Conservation (phyloP, 805 yeast species). For the Hermanozyma aechmeae region DNA sequence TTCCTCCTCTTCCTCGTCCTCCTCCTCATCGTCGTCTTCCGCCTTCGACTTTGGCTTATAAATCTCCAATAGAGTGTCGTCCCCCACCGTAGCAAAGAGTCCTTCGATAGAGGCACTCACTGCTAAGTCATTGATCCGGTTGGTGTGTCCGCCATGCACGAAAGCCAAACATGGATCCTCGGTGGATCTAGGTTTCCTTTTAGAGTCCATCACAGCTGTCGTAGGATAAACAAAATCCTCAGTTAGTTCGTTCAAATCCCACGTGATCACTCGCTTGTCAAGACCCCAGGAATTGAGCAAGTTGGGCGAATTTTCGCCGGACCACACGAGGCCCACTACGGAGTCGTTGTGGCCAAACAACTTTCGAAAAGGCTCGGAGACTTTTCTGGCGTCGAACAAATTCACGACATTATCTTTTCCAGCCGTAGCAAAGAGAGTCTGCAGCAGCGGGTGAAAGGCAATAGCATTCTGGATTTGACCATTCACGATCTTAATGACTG, state of each 20-base stretch:
- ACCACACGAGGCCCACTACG: slow-evolving; percentile 35
- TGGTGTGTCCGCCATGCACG: slow-evolving; percentile 84
- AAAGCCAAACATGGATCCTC: slow-evolving; percentile 72
- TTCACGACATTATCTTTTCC: slow-evolving; percentile 68
- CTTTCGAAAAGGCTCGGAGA: slow-evolving; percentile 48
- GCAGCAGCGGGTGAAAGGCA: slow-evolving; percentile 50
- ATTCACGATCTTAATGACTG: slow-evolving; percentile 37
- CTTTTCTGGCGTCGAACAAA: slow-evolving; percentile 67
- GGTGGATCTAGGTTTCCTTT: slow-evolving; percentile 36
- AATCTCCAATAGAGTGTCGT: slow-evolving; percentile 65
- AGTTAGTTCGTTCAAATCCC: slow-evolving; percentile 61
- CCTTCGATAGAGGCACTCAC: slow-evolving; percentile 56
- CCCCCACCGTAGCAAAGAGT: slow-evolving; percentile 60
- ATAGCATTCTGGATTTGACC: slow-evolving; percentile 59
- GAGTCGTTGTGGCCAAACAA: slow-evolving; percentile 55
- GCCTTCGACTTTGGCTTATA: slow-evolving; percentile 59
- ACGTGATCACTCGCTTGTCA: slow-evolving; percentile 62
- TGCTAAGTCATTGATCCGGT: slow-evolving; percentile 53
- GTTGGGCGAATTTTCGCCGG: slow-evolving; percentile 39
- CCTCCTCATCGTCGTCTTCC: slow-evolving; percentile 22
- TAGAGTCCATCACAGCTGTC: slow-evolving; percentile 22
- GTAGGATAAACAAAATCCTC: slow-evolving; percentile 39
- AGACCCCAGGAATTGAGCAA: slow-evolving; percentile 47
- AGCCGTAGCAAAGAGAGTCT: slow-evolving; percentile 61
- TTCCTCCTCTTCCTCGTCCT: slow-evolving; percentile 11